Conservation (phyloP, 2,329 filamentous ascomycete species). For the Calonectria hongkongensis region DNA sequence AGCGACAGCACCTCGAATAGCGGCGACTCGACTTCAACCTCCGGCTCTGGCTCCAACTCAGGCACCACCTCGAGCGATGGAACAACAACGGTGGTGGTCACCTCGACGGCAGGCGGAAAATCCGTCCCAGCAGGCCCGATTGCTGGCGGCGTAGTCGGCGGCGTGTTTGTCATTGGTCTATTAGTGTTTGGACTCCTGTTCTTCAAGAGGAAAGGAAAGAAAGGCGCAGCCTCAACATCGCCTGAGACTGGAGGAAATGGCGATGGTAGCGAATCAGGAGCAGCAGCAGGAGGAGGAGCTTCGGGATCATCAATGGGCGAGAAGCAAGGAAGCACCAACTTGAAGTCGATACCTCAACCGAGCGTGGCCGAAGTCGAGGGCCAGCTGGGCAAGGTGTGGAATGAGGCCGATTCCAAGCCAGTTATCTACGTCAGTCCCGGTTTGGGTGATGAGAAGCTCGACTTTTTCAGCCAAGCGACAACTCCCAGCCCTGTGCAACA, state of each 20-base stretch:
- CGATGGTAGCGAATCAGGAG: neutral
- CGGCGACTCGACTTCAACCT: neutral
- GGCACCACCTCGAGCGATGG: constrained; percentile 1
- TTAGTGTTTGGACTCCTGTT: constrained; percentile 42
- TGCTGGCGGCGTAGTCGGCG: constrained; percentile 46
- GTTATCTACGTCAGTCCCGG: neutral
- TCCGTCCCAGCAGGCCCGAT: constrained; percentile 40
- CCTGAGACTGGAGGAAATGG: neutral
- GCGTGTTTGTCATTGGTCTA: constrained; percentile 43
- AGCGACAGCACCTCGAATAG: constrained; percentile 11
- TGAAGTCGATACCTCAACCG: neutral
- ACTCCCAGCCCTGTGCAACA: constrained; percentile 1
- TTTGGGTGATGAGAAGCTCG: neutral
- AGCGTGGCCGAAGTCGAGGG: constrained; percentile 25
- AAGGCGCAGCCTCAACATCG: neutral
- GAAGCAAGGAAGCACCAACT: neutral
- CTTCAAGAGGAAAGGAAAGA: constrained; percentile 39
- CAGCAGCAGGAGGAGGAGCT: neutral
- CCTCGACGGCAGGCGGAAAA: neutral
- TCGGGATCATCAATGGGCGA: neutral
- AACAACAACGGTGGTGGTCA: neutral
- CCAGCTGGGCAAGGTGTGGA: constrained; percentile 22
- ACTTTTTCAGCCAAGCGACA: neutral
- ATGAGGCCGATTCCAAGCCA: constrained; percentile 15
- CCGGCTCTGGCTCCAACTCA: neutral